Percentiles rank a stretch among this genome's conserved stretches.
Evolutionary conservation across 306 rosid genomes (phyloP).

Genomic region (Cicer judaicum): DNA sequence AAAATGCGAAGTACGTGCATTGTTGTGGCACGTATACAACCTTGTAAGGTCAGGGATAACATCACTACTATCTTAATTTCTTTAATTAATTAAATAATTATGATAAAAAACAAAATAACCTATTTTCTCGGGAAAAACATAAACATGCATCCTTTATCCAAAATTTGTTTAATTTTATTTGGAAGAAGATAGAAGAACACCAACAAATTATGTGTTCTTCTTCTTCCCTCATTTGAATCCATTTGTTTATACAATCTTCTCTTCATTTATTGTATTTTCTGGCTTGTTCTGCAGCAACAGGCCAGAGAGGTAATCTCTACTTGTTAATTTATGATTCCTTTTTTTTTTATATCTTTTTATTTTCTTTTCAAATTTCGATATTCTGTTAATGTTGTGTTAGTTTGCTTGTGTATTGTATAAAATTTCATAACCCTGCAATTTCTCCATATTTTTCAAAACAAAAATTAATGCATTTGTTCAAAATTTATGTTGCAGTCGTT

Average conservation of each 20-base stretch:
- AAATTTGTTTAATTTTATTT: conserved; percentile 30
- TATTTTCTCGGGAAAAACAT: conserved; percentile 37
- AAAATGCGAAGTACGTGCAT: conserved; percentile 19
- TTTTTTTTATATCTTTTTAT: background rate
- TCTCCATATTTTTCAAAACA: background rate
- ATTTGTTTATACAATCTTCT: no score
- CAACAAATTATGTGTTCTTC: background rate
- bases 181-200: conserved; percentile 35
- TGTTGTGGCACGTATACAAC: conserved; percentile 30
- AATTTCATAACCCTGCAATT: background rate
- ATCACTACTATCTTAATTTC: no score
- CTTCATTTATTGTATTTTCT: background rate
- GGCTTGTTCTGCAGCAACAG: conserved; percentile 39
- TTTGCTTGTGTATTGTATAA: background rate
- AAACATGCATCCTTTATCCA: conserved; percentile 35
- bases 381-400: background rate
- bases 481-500: no score
- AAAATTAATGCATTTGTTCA: no score
- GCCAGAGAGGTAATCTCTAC: background rate
- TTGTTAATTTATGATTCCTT: no score
- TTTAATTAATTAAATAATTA: no score
- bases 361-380: background rate
- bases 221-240: background rate
- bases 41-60: no score
- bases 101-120: background rate